Percentiles rank a stretch among this genome's conserved stretches.
Conservation (phyloP, 352 stramenopile genomes). For the Saprolegnia diclina region DNA sequence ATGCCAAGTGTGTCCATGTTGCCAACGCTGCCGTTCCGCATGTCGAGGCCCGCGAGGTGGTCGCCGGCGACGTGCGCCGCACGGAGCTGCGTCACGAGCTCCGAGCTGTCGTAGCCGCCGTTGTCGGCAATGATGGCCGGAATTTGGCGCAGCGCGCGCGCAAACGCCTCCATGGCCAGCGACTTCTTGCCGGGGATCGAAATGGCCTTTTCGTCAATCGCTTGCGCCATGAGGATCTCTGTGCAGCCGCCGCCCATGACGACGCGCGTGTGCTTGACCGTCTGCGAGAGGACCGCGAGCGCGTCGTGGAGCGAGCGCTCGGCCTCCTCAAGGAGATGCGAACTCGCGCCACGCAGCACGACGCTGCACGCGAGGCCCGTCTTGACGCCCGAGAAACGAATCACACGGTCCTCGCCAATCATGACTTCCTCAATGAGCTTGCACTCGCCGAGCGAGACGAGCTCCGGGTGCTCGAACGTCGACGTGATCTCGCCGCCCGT, state of each 20-base stretch:
- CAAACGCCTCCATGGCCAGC: conserved; percentile 97
- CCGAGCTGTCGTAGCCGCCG: conserved; percentile 97
- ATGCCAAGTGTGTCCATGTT: conserved; percentile 98
- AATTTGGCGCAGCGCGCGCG: conserved; percentile 92
- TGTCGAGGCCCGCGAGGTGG: conserved; percentile 93
- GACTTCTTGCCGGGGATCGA: conserved; percentile 96
- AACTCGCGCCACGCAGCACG: conserved; percentile 90
- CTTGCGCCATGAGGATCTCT: conserved; percentile 95
- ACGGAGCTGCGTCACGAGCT: conserved; percentile 95
- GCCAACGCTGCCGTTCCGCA: conserved; percentile 92
- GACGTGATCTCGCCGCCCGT: conserved; percentile 93
- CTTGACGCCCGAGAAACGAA: conserved; percentile 98
- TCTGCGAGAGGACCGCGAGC: conserved; percentile 95
- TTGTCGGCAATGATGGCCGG: conserved; percentile 99
- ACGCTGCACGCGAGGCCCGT: conserved; percentile 92
- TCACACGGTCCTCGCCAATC: conserved; percentile 96
- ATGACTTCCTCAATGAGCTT: conserved; percentile 98
- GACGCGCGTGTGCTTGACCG: conserved; percentile 94
- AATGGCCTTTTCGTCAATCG: conserved; percentile 85
- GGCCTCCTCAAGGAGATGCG: conserved; percentile 97
- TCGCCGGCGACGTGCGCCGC: conserved; percentile 91
- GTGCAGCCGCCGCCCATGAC: conserved; percentile 96
- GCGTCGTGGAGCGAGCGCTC: conserved; percentile 99
- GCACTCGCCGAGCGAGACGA: conserved; percentile 95
- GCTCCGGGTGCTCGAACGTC: conserved; percentile 98